Conservation (phyloP, 768 basidiomycete species). For the Suillus subluteus region DNA sequence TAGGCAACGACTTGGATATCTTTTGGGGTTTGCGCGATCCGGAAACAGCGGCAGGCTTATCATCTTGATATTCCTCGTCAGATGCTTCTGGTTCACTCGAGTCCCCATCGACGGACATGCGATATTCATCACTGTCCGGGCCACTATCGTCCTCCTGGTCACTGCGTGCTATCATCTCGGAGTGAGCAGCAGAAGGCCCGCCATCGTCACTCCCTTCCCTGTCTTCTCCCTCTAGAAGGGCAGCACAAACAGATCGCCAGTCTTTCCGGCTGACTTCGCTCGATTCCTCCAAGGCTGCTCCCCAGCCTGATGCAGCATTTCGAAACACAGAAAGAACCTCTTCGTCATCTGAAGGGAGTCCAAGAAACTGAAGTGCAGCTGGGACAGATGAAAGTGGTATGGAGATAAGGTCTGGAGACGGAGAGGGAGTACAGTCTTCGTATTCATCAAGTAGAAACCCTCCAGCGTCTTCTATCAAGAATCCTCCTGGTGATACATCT, state of each 20-base stretch:
- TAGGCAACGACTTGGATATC: neutral
- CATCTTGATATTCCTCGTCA: conserved; percentile 36
- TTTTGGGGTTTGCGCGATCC: conserved; percentile 11
- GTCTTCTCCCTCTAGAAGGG: conserved; percentile 56
- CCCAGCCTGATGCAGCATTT: conserved; percentile 79
- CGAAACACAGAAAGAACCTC: conserved; percentile 72
- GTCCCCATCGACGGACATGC: conserved; percentile 26
- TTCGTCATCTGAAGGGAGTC: conserved; percentile 73
- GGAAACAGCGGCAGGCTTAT: conserved; percentile 4
- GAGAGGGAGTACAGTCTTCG: conserved; percentile 17
- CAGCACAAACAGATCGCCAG: conserved; percentile 82
- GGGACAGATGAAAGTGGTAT: conserved; percentile 65
- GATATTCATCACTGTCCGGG: conserved; percentile 35
- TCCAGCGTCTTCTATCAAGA: conserved; percentile 36
- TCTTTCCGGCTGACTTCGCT: conserved; percentile 62
- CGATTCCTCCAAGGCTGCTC: conserved; percentile 33
- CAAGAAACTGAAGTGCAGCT: conserved; percentile 61
- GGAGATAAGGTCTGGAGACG: conserved; percentile 15
- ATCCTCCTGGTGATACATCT: conserved; percentile 33
- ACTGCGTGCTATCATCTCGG: conserved; percentile 19
- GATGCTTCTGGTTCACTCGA: conserved; percentile 29
- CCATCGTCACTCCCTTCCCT: conserved; percentile 27
- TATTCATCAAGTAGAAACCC: conserved; percentile 35
- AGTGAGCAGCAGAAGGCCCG: conserved; percentile 14
- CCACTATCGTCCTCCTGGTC: conserved; percentile 27